phyloP scores from a whole-genome alignment of 768 basidiomycete species.

The Termitomyces sp. region DNA sequence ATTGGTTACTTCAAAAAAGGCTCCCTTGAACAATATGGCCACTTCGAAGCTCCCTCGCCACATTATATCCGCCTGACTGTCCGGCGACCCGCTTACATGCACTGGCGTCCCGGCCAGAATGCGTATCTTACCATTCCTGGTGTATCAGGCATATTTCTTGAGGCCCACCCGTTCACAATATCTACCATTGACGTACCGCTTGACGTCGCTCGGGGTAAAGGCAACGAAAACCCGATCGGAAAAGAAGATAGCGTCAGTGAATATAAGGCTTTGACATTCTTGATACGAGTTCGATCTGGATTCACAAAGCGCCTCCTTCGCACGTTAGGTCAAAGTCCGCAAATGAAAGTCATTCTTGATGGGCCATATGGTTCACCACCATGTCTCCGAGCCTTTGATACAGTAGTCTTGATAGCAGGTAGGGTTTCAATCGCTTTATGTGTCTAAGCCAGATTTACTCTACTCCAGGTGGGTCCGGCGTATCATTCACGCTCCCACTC shows the following conservation, averaged over 20 bases:
- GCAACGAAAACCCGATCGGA: neutral
- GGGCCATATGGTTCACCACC: constrained; percentile 52
- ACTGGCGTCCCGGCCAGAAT: constrained; percentile 51
- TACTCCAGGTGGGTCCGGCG: constrained; percentile 37
- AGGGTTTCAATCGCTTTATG: neutral
- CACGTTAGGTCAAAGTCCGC: constrained; percentile 17
- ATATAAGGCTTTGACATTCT: constrained; percentile 34
- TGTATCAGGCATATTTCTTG: constrained; percentile 37
- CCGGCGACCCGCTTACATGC: constrained; percentile 28
- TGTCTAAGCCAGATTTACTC: neutral
- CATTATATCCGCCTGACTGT: constrained; percentile 43
- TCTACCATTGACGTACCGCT: constrained; percentile 29
- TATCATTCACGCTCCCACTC: constrained; percentile 41
- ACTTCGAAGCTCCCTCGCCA: constrained; percentile 36
- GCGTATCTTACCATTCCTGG: constrained; percentile 45
- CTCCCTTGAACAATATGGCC: constrained; percentile 26
- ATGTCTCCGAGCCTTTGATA: constrained; percentile 33
- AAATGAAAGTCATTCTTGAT: constrained; percentile 46
- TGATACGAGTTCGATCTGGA: constrained; percentile 53
- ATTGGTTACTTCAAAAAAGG: constrained; percentile 27
- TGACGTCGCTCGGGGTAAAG: neutral
- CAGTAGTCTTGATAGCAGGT: constrained; percentile 44
- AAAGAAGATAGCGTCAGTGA: neutral
- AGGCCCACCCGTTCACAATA: constrained; percentile 62
- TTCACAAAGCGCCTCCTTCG: constrained; percentile 48